Evolutionary conservation across 805 yeast genomes (phyloP).

Genomic region (Metschnikowia rubicola): DNA sequence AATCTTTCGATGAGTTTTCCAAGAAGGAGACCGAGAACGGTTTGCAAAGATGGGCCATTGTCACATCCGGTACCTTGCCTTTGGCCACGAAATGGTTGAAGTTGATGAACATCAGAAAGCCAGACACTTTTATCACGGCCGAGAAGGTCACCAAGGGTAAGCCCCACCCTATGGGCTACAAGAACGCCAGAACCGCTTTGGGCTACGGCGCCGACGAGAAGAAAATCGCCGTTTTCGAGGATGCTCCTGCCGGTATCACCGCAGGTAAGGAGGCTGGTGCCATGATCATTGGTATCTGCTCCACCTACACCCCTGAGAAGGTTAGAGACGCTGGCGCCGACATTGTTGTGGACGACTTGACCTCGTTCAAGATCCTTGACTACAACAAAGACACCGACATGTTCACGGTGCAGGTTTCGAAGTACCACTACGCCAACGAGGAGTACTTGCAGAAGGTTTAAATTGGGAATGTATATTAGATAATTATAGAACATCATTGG

Average conservation of each 20-base stretch:
- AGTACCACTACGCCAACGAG: constrained; percentile 43
- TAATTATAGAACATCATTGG: constrained; percentile 6
- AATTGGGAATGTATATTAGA: constrained; percentile 7
- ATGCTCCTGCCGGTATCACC: constrained; percentile 82
- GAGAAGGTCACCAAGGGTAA: constrained; percentile 76
- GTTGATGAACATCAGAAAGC: constrained; percentile 56
- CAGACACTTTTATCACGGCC: constrained; percentile 78
- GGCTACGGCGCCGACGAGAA: constrained; percentile 35
- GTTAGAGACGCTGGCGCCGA: constrained; percentile 77
- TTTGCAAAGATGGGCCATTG: constrained; percentile 74
- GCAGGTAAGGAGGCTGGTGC: constrained; percentile 87
- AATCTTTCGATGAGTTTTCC: constrained; percentile 49
- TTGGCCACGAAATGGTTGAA: constrained; percentile 79
- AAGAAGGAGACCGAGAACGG: constrained; percentile 38
- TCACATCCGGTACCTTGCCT: constrained; percentile 76
- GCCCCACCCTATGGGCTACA: constrained; percentile 85
- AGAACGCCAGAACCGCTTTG: constrained; percentile 49
- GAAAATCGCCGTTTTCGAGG: constrained; percentile 72
- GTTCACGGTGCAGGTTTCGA: constrained; percentile 39
- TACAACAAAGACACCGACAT: constrained; percentile 44
- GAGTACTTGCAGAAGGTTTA: constrained; percentile 29
- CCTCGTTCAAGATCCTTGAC: constrained; percentile 54
- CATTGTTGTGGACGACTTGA: constrained; percentile 73
- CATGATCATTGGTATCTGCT: constrained; percentile 76
- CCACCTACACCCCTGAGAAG: constrained; percentile 67